Percentiles rank a stretch among this genome's conserved stretches.
Evolutionary conservation across 352 stramenopile genomes (phyloP).

Genomic region (Globisporangium cylindrosporum): DNA sequence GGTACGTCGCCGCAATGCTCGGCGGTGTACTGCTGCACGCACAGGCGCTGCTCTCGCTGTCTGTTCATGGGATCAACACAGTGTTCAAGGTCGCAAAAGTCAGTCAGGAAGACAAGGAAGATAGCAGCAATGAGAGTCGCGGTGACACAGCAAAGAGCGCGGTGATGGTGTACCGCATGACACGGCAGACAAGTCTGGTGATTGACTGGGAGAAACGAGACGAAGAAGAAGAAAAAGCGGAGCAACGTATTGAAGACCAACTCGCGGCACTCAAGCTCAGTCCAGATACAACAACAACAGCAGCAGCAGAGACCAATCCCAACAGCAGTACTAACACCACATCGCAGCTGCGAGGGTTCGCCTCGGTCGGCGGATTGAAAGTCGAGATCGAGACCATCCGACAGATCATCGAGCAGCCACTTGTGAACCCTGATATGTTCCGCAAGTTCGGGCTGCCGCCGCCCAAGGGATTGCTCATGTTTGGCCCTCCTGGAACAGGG

Average conservation of each 20-base stretch:
- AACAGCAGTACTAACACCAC: neutral
- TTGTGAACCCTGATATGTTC: conserved; percentile 94
- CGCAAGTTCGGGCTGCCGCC: conserved; percentile 92
- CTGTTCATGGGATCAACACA: conserved; percentile 54
- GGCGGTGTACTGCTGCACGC: conserved; percentile 55
- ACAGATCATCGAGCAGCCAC: conserved; percentile 95
- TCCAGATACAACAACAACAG: neutral
- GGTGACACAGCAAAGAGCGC: neutral
- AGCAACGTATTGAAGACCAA: neutral
- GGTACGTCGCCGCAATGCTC: conserved; percentile 66
- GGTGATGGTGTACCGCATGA: conserved; percentile 10
- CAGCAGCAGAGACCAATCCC: neutral
- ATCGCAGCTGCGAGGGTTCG: conserved; percentile 49
- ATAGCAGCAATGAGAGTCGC: neutral
- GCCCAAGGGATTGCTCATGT: conserved; percentile 94
- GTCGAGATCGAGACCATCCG: conserved; percentile 93
- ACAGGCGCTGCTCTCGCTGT: conserved; percentile 49
- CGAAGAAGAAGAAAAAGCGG: neutral
- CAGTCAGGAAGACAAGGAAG: conserved; percentile 14
- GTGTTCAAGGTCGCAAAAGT: conserved; percentile 45
- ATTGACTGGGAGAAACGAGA: conserved; percentile 12
- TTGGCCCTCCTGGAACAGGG: conserved; percentile 93
- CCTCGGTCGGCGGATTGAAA: conserved; percentile 84
- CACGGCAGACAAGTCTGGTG: neutral
- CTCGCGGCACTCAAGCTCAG: conserved; percentile 10